Evolutionary conservation across 495 filamentous ascomycete species (phyloP), one percentile per base, ranked within the genome.

Genomic region (Hyaloscypha hepaticicola): DNA sequence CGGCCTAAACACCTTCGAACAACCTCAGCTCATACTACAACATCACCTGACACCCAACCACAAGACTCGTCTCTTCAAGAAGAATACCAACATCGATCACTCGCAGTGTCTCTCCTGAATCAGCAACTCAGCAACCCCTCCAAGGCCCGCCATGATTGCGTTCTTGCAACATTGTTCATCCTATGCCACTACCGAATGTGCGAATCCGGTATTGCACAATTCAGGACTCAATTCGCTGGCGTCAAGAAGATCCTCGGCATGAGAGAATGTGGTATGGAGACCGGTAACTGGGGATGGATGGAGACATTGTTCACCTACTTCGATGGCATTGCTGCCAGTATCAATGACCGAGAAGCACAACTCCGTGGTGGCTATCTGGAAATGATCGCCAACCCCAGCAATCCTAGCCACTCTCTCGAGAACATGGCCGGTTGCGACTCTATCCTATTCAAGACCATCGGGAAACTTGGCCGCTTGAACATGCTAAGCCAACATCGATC

Each of bases 251-350:
- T 98, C 55, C 85, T 97, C 12, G 84, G 88, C 12, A 87, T 98
- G 77, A 84, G 93, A 60, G 83, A 89, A 65, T 84, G 86, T 26
- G 84, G 83, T 29, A 79, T 83, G 22, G 89, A 92, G 59, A 85
- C 91, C 31, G 88, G 86, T 49, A 81, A 82, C 53, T 84, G 83
- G 66, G 78, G 82, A 5, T 98, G 94, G 94, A 92, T 97, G 79
- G 92, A 96, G 65, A 88, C 91, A n/a, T 87, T 97, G 72, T 97
- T 97, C 72, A 95, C 92, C 19, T 97, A 93, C 85, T 92, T 96
- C 68, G 94, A 97, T 73, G 93, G 92, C n/a, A 90, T 97, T 78
- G 92, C 91, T 0, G 90, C 91, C 28, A 92, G 90, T 55, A 89
- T 96, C 63, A 97, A 97, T 69, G 90, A 97, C 72, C 86, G 93